phyloP scores from a whole-genome alignment of 2,329 filamentous ascomycete species.

The Sporothrix brasiliensis region DNA sequence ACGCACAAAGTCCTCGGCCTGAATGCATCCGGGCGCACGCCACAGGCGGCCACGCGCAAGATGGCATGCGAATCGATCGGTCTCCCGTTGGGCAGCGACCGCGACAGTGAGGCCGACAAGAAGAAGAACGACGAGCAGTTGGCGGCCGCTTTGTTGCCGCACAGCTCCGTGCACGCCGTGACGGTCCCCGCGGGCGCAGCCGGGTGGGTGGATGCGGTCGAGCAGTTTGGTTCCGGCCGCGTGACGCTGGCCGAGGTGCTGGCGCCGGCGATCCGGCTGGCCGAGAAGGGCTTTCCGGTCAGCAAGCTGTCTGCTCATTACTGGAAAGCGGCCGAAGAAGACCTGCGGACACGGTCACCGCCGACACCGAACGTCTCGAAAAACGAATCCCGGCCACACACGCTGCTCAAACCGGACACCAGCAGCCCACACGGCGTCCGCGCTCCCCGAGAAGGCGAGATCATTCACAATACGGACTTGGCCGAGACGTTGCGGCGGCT shows the following conservation, averaged over 20 bases:
- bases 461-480: constrained; percentile 79
- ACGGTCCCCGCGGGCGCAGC: constrained; percentile 65
- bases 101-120: constrained; percentile 38
- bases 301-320: constrained; percentile 62
- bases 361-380: constrained; percentile 44
- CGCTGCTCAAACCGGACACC: constrained; percentile 81
- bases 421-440: constrained; percentile 63
- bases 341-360: constrained; percentile 62
- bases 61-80: constrained; percentile 69
- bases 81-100: constrained; percentile 47
- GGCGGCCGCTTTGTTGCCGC: constrained; percentile 60
- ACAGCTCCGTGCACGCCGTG: constrained; percentile 72
- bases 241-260: constrained; percentile 74
- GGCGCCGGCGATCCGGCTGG: constrained; percentile 77
- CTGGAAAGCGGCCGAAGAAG: constrained; percentile 38
- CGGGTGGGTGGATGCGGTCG: constrained; percentile 88
- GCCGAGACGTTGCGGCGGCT: constrained; percentile 77
- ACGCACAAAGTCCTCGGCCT: constrained; percentile 72
- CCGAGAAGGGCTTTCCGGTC: constrained; percentile 83
- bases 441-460: constrained; percentile 75
- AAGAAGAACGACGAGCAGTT: not conserved
- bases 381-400: constrained; percentile 51
- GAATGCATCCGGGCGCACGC: constrained; percentile 88
- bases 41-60: constrained; percentile 68
- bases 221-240: constrained; percentile 83